Evolutionary conservation across 2,329 filamentous ascomycete species (phyloP), one percentile per base, ranked within the genome.

Genomic region (Calonectria pseudoreteaudii): DNA sequence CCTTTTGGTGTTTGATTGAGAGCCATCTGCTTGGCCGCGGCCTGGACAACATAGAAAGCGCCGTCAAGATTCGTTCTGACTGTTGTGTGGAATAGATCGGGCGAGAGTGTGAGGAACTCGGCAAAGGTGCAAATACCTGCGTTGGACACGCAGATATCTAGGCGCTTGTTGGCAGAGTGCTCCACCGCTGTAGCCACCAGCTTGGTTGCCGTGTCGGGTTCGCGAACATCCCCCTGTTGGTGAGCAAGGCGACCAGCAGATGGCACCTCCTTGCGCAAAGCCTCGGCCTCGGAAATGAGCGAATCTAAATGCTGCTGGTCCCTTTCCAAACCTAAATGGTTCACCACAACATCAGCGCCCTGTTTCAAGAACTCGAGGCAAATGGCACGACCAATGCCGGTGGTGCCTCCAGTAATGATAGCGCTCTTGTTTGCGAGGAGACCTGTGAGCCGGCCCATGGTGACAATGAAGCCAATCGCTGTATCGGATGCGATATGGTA

Each of bases 61-160:
- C 95, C 95, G 78, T 93, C 92, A 77, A 98, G 91, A 85, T 98
- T 98, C 65, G 94, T 96, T 47, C 90, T 87, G 50, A 97, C 87
- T 3, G 95, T 97, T 69, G 88, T 87, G 74, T 90, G 86, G 81
- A 95, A 94, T 69, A 97, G 91, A 71, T 93, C 90, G 1, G 92
- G 90, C 13, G 91, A 88, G 53, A 98, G 90, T 26, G 93, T 91
- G 30, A 98, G 86, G 81, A 98, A 97, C 77, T 97, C 94, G 72
- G 93, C 93, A 85, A 98, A 98, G 76, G 94, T 90, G 87, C 95
- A 98, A 73, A 98, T 90, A 9, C 95, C 95, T 5, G 95, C 95
- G 86, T 98, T 98, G 83, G 92, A 94, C 34, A 98, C 94, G 84
- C 96, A 96, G 9, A 98, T 87, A 84, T 95, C 93, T 41, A 95